phyloP scores from a whole-genome alignment of 176 grass and related monocot genomes.

The Raddia distichophylla region DNA sequence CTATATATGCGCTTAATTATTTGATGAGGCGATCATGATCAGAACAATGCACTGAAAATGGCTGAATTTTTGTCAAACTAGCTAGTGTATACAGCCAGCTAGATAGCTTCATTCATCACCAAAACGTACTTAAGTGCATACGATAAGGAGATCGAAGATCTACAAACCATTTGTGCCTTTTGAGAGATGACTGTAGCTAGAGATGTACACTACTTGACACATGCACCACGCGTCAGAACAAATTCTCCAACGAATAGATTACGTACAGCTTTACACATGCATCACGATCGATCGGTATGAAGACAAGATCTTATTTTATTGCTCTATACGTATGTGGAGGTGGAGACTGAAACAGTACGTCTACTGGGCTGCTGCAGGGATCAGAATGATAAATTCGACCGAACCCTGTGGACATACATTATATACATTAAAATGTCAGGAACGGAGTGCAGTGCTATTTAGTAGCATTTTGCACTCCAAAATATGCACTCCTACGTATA shows the following conservation, averaged over 20 bases:
- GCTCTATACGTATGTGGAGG: slow-evolving; percentile 17
- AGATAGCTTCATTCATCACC: not conserved
- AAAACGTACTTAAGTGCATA: not conserved
- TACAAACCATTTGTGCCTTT: not conserved
- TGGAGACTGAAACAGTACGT: slow-evolving; percentile 34
- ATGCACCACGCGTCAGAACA: not conserved
- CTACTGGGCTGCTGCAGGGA: slow-evolving; percentile 2
- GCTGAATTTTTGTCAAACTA: too few species aligned
- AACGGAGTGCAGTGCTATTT: not conserved
- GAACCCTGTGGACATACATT: slow-evolving; percentile 15
- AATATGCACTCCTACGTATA: too few species aligned
- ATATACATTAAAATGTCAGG: slow-evolving; percentile 17
- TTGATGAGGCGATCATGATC: too few species aligned
- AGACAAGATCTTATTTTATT: slow-evolving; percentile 25
- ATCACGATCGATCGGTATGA: not conserved
- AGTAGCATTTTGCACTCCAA: not conserved
- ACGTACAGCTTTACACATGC: not conserved
- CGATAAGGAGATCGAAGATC: slow-evolving; percentile 8
- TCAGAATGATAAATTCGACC: slow-evolving; percentile 36
- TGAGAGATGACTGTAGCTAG: not conserved
- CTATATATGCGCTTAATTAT: too few species aligned
- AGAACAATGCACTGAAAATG: too few species aligned
- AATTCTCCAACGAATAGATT: not conserved
- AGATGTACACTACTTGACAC: not conserved
- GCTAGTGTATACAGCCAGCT: too few species aligned